Evolutionary conservation across 768 basidiomycete species (phyloP).

Genomic region (Cystofilobasidium ferigula): DNA sequence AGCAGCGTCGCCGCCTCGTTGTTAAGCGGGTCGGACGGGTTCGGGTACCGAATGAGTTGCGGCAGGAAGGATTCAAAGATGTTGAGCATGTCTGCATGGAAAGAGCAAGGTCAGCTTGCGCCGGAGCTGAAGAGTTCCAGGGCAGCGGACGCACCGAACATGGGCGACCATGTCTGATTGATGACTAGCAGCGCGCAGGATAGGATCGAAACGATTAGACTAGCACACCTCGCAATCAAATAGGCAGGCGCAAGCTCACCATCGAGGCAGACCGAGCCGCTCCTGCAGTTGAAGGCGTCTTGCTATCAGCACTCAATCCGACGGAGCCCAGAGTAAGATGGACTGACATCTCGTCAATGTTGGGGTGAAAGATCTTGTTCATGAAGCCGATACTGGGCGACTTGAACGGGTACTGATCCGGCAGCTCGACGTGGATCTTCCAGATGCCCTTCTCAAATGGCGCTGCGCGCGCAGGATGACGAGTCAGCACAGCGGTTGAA

Average conservation of each 20-base stretch:
- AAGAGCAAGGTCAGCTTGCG: not conserved
- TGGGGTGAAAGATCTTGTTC: conserved; percentile 99
- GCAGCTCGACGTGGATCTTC: conserved; percentile 99
- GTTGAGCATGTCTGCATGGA: conserved; percentile 81
- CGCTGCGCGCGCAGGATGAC: conserved; percentile 44
- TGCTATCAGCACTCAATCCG: not conserved
- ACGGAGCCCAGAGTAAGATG: not conserved
- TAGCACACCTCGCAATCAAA: not conserved
- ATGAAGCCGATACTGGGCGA: conserved; percentile 98
- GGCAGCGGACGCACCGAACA: conserved; percentile 67
- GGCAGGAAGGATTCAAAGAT: conserved; percentile 98
- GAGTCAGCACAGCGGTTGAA: not conserved
- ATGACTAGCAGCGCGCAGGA: not conserved
- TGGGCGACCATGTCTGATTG: conserved; percentile 80
- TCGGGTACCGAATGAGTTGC: conserved; percentile 91
- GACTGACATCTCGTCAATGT: conserved; percentile 92
- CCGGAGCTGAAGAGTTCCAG: not conserved
- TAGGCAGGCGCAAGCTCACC: conserved; percentile 34
- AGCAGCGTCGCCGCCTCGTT: conserved; percentile 94
- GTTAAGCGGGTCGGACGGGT: conserved; percentile 94
- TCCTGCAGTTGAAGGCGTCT: conserved; percentile 44
- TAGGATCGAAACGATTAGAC: too few species aligned
- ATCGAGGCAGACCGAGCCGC: conserved; percentile 94
- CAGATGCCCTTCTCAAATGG: conserved; percentile 96
- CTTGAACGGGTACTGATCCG: conserved; percentile 97